These are phyloP conservation scores for Rhodotorula sp. DNA, from an alignment of 1,284 basidiomycete species.

Conservation along the genomic window DNA sequence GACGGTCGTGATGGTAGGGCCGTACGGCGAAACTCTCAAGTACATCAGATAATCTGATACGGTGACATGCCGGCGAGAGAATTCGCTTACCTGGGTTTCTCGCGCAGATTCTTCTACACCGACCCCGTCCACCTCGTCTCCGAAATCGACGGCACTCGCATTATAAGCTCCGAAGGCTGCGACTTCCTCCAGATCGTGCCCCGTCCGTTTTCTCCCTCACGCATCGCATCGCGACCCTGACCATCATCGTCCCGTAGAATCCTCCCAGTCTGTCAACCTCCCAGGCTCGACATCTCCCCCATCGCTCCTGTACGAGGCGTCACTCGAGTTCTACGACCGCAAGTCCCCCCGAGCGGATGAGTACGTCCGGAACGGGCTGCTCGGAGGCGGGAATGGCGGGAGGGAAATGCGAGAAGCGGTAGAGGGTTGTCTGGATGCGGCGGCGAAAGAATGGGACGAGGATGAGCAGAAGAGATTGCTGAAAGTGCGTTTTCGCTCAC, in stretches of 20 bases:
- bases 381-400: slow-evolving; percentile 50
- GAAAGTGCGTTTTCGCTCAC: slow-evolving; percentile 58
- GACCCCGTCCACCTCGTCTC: slow-evolving; percentile 74
- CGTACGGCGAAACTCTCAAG: slow-evolving; percentile 82
- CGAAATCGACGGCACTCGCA: slow-evolving; percentile 82
- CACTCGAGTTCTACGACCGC: slow-evolving; percentile 72
- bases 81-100: too few species aligned
- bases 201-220: neutral
- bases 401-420: slow-evolving; percentile 83
- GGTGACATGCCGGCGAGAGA: too few species aligned
- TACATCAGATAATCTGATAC: too few species aligned
- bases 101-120: slow-evolving; percentile 72
- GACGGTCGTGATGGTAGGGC: slow-evolving; percentile 81
- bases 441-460: slow-evolving; percentile 85
- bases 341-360: slow-evolving; percentile 89
- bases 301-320: slow-evolving; percentile 87
- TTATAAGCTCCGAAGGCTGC: slow-evolving; percentile 73
- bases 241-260: slow-evolving; percentile 52
- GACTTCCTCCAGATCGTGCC: slow-evolving; percentile 94
- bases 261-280: slow-evolving; percentile 76
- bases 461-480: slow-evolving; percentile 83
- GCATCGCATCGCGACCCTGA: neutral
- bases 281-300: slow-evolving; percentile 90
- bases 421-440: slow-evolving; percentile 89
- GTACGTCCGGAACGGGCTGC: slow-evolving; percentile 68